These are phyloP conservation scores for Stagonosporopsis tanaceti DNA, from an alignment of 2,329 filamentous ascomycete species.

Conservation along the genomic window DNA sequence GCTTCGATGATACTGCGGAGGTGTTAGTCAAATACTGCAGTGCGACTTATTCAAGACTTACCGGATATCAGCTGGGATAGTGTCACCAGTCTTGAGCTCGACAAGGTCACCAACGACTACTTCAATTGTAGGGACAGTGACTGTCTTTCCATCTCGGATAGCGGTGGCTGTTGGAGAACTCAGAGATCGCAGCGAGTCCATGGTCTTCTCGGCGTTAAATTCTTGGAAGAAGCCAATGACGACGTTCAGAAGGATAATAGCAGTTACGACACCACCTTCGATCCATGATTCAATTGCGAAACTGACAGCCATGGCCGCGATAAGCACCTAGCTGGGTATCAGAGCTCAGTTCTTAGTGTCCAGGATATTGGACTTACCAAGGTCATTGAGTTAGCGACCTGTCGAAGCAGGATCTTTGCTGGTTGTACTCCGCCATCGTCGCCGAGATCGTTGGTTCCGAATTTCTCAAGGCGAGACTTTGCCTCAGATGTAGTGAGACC, in stretches of 20 bases:
- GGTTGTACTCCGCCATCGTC: conserved; percentile 74
- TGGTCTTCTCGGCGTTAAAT: conserved; percentile 57
- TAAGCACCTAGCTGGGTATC: conserved; percentile 45
- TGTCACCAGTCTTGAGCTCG: conserved; percentile 68
- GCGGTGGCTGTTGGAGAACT: conserved; percentile 55
- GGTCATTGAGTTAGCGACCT: conserved; percentile 82
- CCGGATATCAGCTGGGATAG: conserved; percentile 73
- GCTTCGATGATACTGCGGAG: conserved; percentile 59
- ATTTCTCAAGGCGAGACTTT: conserved; percentile 47
- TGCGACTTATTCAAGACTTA: conserved; percentile 11
- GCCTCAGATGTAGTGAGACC: conserved; percentile 71
- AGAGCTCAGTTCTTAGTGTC: not conserved
- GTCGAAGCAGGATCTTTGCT: conserved; percentile 76
- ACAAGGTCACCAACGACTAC: conserved; percentile 73
- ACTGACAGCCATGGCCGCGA: conserved; percentile 57
- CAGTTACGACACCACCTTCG: conserved; percentile 57
- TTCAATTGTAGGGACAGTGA: conserved; percentile 62
- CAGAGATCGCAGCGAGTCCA: conserved; percentile 56
- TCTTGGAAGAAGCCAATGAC: conserved; percentile 57
- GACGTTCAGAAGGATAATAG: conserved; percentile 56
- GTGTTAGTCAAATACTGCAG: not conserved
- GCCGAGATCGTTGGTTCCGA: conserved; percentile 76
- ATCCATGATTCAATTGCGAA: conserved; percentile 57
- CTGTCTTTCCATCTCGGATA: conserved; percentile 62
- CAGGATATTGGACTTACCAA: conserved; percentile 56